Evolutionary conservation across 345 rosid genomes (phyloP).

Genomic region (Camelina hispida): DNA sequence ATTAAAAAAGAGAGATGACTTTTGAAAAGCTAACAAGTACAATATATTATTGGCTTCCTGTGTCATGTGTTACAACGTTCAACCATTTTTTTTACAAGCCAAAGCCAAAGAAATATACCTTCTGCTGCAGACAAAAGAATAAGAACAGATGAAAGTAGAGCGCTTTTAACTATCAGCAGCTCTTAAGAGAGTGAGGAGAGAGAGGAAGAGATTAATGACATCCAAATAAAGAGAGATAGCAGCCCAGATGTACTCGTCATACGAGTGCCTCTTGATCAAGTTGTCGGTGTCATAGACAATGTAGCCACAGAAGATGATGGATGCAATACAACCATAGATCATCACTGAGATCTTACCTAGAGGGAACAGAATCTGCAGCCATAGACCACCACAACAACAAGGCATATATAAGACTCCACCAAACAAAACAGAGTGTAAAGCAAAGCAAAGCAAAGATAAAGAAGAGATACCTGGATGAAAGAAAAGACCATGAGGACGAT

Average conservation of each 20-base stretch:
- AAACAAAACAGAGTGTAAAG: neutral
- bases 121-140: slow-evolving; percentile 24
- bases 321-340: slow-evolving; percentile 80
- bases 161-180: slow-evolving; percentile 37
- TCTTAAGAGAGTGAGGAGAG: slow-evolving; percentile 48
- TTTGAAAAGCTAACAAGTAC: slow-evolving; percentile 14
- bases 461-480: slow-evolving; percentile 65
- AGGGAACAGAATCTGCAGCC: slow-evolving; percentile 76
- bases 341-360: slow-evolving; percentile 71
- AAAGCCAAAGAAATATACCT: neutral
- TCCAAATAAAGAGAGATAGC: slow-evolving; percentile 68
- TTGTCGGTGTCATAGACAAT: slow-evolving; percentile 85
- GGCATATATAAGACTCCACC: neutral
- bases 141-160: neutral
- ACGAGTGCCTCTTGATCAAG: slow-evolving; percentile 77
- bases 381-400: neutral
- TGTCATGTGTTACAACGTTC: slow-evolving; percentile 17
- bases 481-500: slow-evolving; percentile 69
- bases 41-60: slow-evolving; percentile 12
- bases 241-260: slow-evolving; percentile 78
- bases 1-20: slow-evolving; percentile 21
- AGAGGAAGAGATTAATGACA: slow-evolving; percentile 67
- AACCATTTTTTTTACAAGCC: slow-evolving; percentile 10
- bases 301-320: slow-evolving; percentile 86
- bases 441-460: neutral